Percentiles rank a stretch among this genome's conserved stretches.
Conservation (phyloP, 257 asterid genomes). For the Solanum corneliomulleri region DNA sequence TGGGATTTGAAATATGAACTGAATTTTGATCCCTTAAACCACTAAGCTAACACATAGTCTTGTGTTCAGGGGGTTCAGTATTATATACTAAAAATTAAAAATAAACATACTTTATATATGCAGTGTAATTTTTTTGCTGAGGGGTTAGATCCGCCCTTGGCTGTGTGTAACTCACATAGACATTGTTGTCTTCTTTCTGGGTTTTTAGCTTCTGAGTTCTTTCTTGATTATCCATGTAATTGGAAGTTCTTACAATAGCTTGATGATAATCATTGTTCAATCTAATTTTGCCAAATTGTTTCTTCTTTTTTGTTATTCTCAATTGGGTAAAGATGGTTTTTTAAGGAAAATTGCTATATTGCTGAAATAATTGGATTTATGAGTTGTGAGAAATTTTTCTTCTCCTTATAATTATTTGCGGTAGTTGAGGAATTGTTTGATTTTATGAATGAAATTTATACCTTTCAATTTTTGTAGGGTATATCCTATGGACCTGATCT, state of each 20-base stretch:
- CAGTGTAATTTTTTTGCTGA: not conserved
- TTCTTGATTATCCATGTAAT: not conserved
- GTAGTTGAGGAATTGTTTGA: not conserved
- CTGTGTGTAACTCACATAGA: not conserved
- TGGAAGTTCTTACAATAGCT: not conserved
- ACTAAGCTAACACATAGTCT: not conserved
- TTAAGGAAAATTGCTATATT: not conserved
- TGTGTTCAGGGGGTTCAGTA: not conserved
- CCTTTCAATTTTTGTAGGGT: conserved; percentile 41
- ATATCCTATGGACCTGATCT: conserved; percentile 42
- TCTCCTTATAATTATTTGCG: not conserved
- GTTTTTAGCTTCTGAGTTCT: not conserved
- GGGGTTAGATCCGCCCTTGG: not conserved
- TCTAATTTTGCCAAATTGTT: not conserved
- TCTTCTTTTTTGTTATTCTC: not conserved
- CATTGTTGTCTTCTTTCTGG: not conserved
- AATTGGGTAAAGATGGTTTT: not conserved
- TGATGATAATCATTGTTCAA: not conserved
- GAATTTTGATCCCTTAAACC: not conserved
- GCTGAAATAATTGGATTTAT: not conserved
- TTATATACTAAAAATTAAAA: not conserved
- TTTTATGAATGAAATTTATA: not conserved
- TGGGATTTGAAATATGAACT: not conserved
- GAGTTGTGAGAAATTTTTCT: not conserved
- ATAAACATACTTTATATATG: no score